These are phyloP conservation scores for Alternaria sp. DNA, from an alignment of 2,329 filamentous ascomycete species.

Conservation along the genomic window DNA sequence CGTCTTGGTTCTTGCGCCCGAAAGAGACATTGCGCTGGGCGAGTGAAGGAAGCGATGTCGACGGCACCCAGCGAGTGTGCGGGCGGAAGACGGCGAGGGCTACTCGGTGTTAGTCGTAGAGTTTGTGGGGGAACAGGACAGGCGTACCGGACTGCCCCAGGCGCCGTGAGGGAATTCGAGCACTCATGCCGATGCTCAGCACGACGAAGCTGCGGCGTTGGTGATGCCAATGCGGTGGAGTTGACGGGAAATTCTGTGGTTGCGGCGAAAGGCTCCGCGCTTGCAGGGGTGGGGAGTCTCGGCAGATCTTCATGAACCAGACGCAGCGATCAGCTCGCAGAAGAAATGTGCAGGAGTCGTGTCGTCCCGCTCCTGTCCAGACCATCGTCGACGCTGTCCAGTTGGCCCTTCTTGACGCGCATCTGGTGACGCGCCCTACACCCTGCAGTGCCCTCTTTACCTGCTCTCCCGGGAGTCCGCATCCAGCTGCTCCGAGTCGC, in stretches of 20 bases:
- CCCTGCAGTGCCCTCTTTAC: background rate
- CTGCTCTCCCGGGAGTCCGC: conserved; percentile 2
- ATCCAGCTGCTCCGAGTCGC: conserved; percentile 17
- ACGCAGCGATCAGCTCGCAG: conserved; percentile 22
- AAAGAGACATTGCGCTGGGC: conserved; percentile 26
- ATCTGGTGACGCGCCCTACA: conserved; percentile 1
- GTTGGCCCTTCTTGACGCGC: conserved; percentile 8
- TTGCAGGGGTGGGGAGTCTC: conserved; percentile 17
- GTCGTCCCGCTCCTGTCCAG: conserved; percentile 12
- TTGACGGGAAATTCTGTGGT: conserved; percentile 26
- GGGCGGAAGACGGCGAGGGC: conserved; percentile 36
- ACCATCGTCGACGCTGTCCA: background rate
- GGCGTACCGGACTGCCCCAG: conserved; percentile 67
- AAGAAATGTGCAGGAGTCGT: conserved; percentile 20
- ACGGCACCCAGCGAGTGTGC: conserved; percentile 23
- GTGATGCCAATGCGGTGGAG: conserved; percentile 20
- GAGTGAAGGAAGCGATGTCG: conserved; percentile 22
- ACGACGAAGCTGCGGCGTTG: conserved; percentile 35
- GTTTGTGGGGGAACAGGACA: background rate
- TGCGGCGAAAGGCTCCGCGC: conserved; percentile 18
- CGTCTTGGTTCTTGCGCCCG: conserved; percentile 19
- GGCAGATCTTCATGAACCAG: conserved; percentile 22
- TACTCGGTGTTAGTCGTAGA: conserved; percentile 20
- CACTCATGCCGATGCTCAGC: conserved; percentile 64
- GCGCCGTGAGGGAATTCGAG: conserved; percentile 69